Percentiles rank a stretch among this genome's conserved stretches.
Evolutionary conservation across 2,329 filamentous ascomycete species (phyloP).

Genomic region (Cordyceps cicadae): DNA sequence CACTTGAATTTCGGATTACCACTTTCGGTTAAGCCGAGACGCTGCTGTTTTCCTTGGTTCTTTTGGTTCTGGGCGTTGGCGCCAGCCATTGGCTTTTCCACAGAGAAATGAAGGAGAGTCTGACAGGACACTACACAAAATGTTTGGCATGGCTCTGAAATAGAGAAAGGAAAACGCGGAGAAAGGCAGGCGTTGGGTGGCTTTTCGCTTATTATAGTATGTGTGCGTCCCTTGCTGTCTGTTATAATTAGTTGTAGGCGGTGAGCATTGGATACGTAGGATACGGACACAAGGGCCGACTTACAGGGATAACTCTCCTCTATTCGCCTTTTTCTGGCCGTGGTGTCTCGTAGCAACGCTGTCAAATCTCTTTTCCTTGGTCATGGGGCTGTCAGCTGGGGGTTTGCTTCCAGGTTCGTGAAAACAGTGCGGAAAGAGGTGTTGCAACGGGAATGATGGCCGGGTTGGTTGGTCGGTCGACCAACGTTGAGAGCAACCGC

Average conservation of each 20-base stretch:
- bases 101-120: background rate
- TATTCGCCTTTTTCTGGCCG: background rate
- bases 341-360: background rate
- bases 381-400: too few relatives aligned
- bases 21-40: background rate
- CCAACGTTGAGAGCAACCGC: background rate
- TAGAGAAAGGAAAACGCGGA: background rate
- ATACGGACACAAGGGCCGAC: too few relatives aligned
- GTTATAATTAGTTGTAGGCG: too few relatives aligned
- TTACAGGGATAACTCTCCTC: too few relatives aligned
- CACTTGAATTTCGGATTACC: conserved; percentile 5
- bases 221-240: too few relatives aligned
- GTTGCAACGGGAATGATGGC: background rate
- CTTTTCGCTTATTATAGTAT: background rate
- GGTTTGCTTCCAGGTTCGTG: too few relatives aligned
- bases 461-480: background rate
- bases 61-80: too few relatives aligned
- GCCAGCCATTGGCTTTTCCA: background rate
- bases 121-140: background rate
- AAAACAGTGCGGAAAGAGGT: background rate
- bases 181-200: background rate
- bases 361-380: too few relatives aligned
- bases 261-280: too few relatives aligned
- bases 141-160: background rate
- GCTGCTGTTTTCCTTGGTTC: too few relatives aligned